Evolutionary conservation across 1,284 basidiomycete genomes (phyloP).

Genomic region (Ganoderma lucidum): DNA sequence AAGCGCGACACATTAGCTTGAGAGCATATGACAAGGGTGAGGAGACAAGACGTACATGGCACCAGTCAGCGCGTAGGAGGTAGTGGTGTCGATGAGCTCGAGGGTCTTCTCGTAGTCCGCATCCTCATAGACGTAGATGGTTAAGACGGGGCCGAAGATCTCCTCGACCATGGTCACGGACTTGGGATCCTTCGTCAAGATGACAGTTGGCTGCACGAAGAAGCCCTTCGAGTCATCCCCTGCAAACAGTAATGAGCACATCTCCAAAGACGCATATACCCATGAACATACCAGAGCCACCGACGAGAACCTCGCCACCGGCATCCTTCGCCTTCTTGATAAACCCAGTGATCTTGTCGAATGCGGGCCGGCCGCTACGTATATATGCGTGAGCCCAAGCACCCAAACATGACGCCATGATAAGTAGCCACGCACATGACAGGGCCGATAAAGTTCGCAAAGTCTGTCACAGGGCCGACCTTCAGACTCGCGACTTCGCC

Average conservation of each 20-base stretch:
- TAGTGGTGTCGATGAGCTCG: constrained; percentile 88
- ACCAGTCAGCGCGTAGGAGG: constrained; percentile 92
- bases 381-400: not conserved
- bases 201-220: constrained; percentile 95
- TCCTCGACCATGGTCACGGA: constrained; percentile 95
- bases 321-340: constrained; percentile 90
- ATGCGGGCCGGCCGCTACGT: constrained; percentile 79
- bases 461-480: constrained; percentile 83
- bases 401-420: not conserved
- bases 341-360: constrained; percentile 88
- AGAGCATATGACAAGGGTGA: not conserved
- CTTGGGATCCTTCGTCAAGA: constrained; percentile 92
- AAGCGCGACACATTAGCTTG: constrained; percentile 12
- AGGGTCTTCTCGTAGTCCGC: constrained; percentile 86
- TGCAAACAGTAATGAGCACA: constrained; percentile 35
- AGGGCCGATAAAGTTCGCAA: constrained; percentile 92
- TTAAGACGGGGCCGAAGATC: constrained; percentile 97
- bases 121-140: constrained; percentile 90
- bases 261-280: not conserved
- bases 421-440: constrained; percentile 75
- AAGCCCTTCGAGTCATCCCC: constrained; percentile 93
- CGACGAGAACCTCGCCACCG: constrained; percentile 89
- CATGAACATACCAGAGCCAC: constrained; percentile 73
- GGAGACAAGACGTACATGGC: constrained; percentile 67
- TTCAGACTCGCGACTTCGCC: constrained; percentile 85